Conservation (phyloP, 1,139 yeast species). For the Pichia sp. region DNA sequence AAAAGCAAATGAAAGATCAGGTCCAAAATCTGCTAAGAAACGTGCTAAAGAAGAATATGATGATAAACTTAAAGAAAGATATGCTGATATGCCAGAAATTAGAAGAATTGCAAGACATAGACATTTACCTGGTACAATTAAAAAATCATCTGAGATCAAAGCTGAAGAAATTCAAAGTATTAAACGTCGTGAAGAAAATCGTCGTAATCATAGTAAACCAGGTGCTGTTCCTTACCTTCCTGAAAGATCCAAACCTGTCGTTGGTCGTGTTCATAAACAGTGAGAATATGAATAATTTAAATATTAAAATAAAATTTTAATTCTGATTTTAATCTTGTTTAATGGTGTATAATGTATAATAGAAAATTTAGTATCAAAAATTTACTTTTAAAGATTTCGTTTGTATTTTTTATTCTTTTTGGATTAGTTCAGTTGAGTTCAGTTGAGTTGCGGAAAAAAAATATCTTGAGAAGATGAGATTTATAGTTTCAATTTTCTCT, state of each 20-base stretch:
- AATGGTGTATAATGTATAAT: too few species aligned
- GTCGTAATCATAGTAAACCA: constrained; percentile 68
- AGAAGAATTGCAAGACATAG: constrained; percentile 85
- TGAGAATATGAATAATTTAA: neutral
- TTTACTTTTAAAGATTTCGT: too few species aligned
- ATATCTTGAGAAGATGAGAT: too few species aligned
- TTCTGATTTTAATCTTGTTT: too few species aligned
- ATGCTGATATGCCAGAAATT: constrained; percentile 94
- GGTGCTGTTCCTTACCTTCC: constrained; percentile 58
- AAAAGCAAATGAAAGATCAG: constrained; percentile 75
- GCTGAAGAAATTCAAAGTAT: constrained; percentile 62
- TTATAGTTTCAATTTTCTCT: too few species aligned
- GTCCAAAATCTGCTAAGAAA: constrained; percentile 73
- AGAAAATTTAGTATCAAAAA: too few species aligned
- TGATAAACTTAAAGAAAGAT: constrained; percentile 84
- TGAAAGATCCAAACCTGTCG: constrained; percentile 80
- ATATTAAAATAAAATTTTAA: too few species aligned
- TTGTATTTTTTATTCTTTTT: too few species aligned
- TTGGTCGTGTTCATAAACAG: constrained; percentile 66
- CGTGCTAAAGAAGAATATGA: constrained; percentile 85
- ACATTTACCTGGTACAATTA: constrained; percentile 80
- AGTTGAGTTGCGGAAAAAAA: too few species aligned
- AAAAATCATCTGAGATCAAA: constrained; percentile 86
- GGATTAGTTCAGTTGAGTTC: too few species aligned
- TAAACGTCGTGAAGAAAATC: constrained; percentile 76